Conservation (phyloP, 371 early-diverging fungal genomes). For the Mortierella sp. region DNA sequence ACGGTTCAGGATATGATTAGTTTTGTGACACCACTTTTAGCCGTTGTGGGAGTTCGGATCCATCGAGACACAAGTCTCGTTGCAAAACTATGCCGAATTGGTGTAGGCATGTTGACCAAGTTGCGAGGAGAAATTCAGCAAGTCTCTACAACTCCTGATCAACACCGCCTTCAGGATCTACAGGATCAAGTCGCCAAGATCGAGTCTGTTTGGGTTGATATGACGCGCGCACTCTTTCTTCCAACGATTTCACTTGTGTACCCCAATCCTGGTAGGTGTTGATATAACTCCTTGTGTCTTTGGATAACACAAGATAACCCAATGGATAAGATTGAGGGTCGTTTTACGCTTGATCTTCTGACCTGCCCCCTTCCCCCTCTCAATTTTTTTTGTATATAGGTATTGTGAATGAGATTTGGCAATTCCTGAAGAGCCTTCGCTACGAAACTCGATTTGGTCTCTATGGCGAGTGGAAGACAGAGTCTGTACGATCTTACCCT, state of each 20-base stretch:
- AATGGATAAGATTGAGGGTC: no score
- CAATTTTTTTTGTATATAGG: constrained; percentile 26
- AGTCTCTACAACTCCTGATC: not conserved
- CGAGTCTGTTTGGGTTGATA: constrained; percentile 62
- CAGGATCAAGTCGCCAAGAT: not conserved
- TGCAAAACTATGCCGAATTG: constrained; percentile 56
- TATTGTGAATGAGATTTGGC: constrained; percentile 80
- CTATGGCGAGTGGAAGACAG: constrained; percentile 86
- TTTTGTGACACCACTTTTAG: constrained; percentile 59
- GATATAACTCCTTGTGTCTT: not conserved
- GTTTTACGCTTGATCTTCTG: no score
- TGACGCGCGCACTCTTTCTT: constrained; percentile 74
- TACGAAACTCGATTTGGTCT: constrained; percentile 76
- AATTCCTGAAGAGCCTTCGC: constrained; percentile 68
- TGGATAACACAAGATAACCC: no score
- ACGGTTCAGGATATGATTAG: constrained; percentile 56
- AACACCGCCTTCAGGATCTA: not conserved
- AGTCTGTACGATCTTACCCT: constrained; percentile 50
- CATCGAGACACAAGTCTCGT: constrained; percentile 59
- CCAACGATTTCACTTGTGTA: constrained; percentile 78
- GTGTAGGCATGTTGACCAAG: constrained; percentile 54
- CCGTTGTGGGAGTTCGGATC: constrained; percentile 61
- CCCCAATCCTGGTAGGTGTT: constrained; percentile 71
- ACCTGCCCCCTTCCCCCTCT: not conserved
- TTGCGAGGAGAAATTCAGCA: constrained; percentile 17